Conservation (phyloP, 129 eudicot genomes). For the Erigeron canadensis region DNA sequence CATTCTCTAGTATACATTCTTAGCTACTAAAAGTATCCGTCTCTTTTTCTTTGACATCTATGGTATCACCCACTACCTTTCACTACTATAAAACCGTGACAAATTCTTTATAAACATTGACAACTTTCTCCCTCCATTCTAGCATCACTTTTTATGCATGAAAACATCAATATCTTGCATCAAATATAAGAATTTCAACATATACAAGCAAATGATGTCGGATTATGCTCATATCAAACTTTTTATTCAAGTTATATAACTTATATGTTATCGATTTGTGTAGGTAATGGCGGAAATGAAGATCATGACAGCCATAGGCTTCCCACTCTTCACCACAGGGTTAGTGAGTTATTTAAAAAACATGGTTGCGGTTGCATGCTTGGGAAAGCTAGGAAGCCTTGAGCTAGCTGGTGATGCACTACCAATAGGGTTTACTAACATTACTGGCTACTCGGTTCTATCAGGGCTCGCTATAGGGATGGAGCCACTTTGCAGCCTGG, state of each 20-base stretch:
- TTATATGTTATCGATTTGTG: constrained; percentile 12
- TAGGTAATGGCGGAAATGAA: constrained; percentile 81
- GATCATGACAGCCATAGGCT: constrained; percentile 59
- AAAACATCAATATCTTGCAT: constrained; percentile 24
- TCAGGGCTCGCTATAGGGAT: constrained; percentile 94
- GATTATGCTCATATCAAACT: constrained; percentile 42
- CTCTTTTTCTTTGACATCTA: constrained; percentile 28
- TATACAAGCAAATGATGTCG: constrained; percentile 45
- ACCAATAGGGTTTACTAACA: constrained; percentile 95
- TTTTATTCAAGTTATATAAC: constrained; percentile 9
- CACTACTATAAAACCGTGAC: constrained; percentile 50
- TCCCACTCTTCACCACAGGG: constrained; percentile 82
- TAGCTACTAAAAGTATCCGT: constrained; percentile 23
- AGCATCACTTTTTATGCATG: constrained; percentile 25
- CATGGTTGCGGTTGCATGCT: constrained; percentile 89
- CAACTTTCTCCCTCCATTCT: constrained; percentile 28
- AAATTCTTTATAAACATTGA: constrained; percentile 28
- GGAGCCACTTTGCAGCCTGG: constrained; percentile 99
- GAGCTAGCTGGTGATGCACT: constrained; percentile 98
- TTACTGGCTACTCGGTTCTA: constrained; percentile 90
- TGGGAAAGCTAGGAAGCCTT: constrained; percentile 95
- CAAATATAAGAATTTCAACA: constrained; percentile 33
- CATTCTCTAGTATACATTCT: constrained; percentile 24
- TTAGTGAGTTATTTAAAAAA: constrained; percentile 68
- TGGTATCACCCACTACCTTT: constrained; percentile 36